Conservation (phyloP, 208 protist genomes). For the Acanthamoeba triangularis region DNA sequence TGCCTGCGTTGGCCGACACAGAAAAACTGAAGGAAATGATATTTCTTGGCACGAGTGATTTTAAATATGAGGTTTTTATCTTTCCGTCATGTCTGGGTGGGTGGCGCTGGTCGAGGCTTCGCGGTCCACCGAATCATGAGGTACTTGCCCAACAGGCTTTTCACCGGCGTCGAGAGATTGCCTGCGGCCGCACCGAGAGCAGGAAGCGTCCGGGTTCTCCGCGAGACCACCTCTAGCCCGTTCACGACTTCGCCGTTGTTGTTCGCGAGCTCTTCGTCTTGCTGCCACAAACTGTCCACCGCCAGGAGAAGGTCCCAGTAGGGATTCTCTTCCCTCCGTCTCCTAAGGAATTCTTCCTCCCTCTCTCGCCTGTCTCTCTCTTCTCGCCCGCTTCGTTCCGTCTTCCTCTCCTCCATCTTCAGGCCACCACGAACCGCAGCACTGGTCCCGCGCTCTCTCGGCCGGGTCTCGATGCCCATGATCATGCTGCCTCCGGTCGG, state of each 20-base stretch:
- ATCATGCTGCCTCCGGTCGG: background rate
- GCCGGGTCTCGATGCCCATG: background rate
- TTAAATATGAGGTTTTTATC: background rate
- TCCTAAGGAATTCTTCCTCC: background rate
- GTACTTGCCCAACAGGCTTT: constrained; percentile 29
- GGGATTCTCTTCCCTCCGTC: background rate
- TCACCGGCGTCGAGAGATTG: background rate
- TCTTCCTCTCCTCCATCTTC: background rate
- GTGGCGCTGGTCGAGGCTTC: background rate
- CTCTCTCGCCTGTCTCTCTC: background rate
- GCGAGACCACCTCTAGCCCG: background rate
- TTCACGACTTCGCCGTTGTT: background rate
- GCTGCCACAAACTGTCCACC: background rate
- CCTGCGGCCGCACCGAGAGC: background rate
- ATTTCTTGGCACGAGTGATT: no score
- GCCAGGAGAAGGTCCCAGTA: background rate
- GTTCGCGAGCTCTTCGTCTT: background rate
- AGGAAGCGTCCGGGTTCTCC: background rate
- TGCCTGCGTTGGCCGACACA: no score
- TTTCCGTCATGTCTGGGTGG: background rate
- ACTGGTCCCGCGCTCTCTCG: background rate
- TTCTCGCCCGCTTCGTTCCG: background rate
- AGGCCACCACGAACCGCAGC: background rate
- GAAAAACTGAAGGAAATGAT: background rate
- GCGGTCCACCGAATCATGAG: constrained; percentile 29